Base-by-base conservation (phyloP, 331 rosid species). In the Acacia concinna region DNA sequence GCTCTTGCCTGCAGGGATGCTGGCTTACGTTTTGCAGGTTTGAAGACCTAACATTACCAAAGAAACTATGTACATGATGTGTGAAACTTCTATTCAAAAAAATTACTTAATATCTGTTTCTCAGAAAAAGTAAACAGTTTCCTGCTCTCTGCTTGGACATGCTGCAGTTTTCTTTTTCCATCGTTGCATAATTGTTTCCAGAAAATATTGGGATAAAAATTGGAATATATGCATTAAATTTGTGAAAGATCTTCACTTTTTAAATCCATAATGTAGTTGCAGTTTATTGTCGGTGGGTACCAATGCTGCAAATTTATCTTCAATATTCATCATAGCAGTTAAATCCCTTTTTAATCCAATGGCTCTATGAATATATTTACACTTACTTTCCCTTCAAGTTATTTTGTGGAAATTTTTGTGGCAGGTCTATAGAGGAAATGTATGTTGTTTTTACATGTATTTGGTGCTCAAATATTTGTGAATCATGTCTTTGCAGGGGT, bases 1-100 rank as follows among this genome's bases (percentile, higher is more conserved):
- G 97, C 97, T 68, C 88, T 93, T 68, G 94, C 93, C 81, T 91
- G 97, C 85, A 88, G 88, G 77, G 93, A 93, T 40, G 87, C 93
- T 41, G 93, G 94, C 83, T 81, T 91, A 74, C 86, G 89, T 78
- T 93, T 91, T 88, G 97, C 97, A 88, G 97, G 97, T 93, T 91
- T 68, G 86, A 80, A 75, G 25, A 35, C 1, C 11, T 37, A 31
- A 47, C 25, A 51, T 64, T 31, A 18, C 75, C 54, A 31, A 63
- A 21, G 30, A 66, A 44, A 72, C 65, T 18, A 57, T 34, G 27
- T 27, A 35, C 35, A 68, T 68, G 34, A 72, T 41, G 8, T 73
- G 11, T 66, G 30, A 72, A 82, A 60, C 17, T 41, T 78, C 25
- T 23, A 43, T 31, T 65, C 20, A 51, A 51, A 51, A 51, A 18